Base-by-base conservation (phyloP, 2,329 filamentous ascomycete genomes). In the Fusarium avenaceum region DNA sequence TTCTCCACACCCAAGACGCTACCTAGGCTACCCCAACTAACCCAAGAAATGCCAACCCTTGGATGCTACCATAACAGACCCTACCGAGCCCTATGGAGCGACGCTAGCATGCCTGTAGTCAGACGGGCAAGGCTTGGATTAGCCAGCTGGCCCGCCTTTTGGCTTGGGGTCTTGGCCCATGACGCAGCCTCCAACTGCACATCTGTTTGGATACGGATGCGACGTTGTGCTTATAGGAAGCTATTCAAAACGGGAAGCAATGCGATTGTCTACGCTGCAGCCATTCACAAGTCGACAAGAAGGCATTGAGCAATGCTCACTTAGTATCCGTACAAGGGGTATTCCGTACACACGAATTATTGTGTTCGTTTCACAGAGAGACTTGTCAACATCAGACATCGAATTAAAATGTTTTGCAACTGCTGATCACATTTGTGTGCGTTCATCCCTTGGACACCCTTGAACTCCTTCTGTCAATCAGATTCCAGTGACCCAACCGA, bases 81-180 rank as follows among this genome's bases (percentile, higher is more conserved):
- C 33, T 19, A 57, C 57, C 67, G 40, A 70, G 54, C 66, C 67
- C 51, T 70, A 64, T 53, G 63, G 49, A 46, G 42, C 53, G 50
- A 67, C 63, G 67, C 67, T 65, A 38, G n/a, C 32, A 58, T 58
- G 60, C 45, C 53, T 48, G 24, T 59, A 52, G 67, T 70, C 63
- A 70, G 67, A 52, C 28, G 56, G 54, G 49, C 57, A 69, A 58
- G 63, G 45, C 67, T 70, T 69, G 66, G 66, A 26, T 10, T 43
- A 43, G 40, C 40, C 33, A 17, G 33, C 33, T 43, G n/a, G 40
- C 40, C 33, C 33, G 33, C 33, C 17, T 35, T 35, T 35, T 15
- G 26, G 26, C 26, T 30, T 30, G 28, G 28, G 4, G 28, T 30
- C 35, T 38, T 38, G 35, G 35, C 35, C 35, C 35, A 38, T 38